Percentiles rank a stretch among this genome's conserved stretches.
These are phyloP conservation scores for Heracleum sosnowskyi DNA, from an alignment of 129 eudicot genomes.

Conservation along the genomic window DNA sequence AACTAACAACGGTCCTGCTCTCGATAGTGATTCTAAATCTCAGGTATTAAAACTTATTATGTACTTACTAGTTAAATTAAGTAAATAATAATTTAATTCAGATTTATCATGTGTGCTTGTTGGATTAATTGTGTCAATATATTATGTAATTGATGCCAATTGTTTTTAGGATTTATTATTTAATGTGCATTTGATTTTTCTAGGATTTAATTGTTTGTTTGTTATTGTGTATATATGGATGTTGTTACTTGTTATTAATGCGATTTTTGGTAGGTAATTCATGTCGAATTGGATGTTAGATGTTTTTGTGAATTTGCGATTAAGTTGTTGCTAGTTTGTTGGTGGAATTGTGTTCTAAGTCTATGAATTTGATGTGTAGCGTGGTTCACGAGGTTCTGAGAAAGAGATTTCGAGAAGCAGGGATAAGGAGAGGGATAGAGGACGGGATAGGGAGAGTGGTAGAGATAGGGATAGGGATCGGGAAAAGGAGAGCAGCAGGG, in stretches of 20 bases:
- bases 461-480: conserved; percentile 36
- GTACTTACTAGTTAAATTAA: no score
- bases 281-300: neutral
- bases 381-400: conserved; percentile 48
- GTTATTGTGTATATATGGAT: no score
- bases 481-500: conserved; percentile 3
- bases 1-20: conserved; percentile 13
- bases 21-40: conserved; percentile 45
- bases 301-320: neutral
- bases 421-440: conserved; percentile 44
- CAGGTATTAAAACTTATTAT: conserved; percentile 21
- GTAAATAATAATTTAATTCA: neutral
- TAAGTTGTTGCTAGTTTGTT: neutral
- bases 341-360: neutral
- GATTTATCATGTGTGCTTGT: neutral
- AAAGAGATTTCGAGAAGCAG: conserved; percentile 64
- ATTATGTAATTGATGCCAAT: neutral
- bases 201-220: no score
- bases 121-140: neutral
- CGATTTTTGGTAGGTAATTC: neutral
- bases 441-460: conserved; percentile 4
- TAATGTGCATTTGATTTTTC: neutral
- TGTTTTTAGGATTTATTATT: neutral
- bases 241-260: no score
- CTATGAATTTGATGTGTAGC: conserved; percentile 33